These are phyloP conservation scores for Stemphylium beticola DNA, from an alignment of 2,329 filamentous ascomycete genomes.

Conservation along the genomic window DNA sequence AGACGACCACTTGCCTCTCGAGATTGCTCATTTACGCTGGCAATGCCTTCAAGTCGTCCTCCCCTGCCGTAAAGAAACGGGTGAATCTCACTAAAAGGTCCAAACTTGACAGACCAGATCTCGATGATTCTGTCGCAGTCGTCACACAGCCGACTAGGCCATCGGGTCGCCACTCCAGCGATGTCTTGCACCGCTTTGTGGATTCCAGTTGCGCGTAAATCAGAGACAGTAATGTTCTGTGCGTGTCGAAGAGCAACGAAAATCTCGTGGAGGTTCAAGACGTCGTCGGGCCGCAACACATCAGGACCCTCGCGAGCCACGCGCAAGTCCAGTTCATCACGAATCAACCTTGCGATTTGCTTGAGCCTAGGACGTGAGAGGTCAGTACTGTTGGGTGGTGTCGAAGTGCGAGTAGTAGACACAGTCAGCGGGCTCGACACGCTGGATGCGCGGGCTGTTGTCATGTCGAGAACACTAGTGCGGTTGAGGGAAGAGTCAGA, in stretches of 20 bases:
- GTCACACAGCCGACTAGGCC: constrained; percentile 54
- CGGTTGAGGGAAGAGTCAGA: neutral
- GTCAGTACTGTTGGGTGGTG: constrained; percentile 15
- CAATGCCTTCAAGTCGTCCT: constrained; percentile 52
- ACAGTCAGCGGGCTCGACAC: neutral
- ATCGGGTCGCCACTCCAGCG: constrained; percentile 54
- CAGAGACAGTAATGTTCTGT: constrained; percentile 37
- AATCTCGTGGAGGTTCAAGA: constrained; percentile 53
- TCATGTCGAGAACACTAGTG: neutral
- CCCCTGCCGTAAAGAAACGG: constrained; percentile 53
- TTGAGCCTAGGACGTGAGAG: constrained; percentile 44
- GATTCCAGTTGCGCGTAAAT: constrained; percentile 54
- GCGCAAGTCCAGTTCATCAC: constrained; percentile 55
- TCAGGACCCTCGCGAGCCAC: constrained; percentile 55
- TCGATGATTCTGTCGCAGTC: constrained; percentile 52
- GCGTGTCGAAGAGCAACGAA: constrained; percentile 37
- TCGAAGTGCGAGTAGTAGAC: constrained; percentile 4
- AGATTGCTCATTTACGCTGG: constrained; percentile 46
- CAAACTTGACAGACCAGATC: constrained; percentile 49
- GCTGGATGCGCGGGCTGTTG: neutral
- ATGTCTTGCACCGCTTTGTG: constrained; percentile 54
- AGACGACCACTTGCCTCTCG: constrained; percentile 39
- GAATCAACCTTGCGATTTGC: constrained; percentile 52
- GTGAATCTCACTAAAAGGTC: constrained; percentile 46
- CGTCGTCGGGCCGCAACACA: constrained; percentile 51